Base-by-base conservation (phyloP, 139 green algal genomes). In the Micromonas commoda region DNA sequence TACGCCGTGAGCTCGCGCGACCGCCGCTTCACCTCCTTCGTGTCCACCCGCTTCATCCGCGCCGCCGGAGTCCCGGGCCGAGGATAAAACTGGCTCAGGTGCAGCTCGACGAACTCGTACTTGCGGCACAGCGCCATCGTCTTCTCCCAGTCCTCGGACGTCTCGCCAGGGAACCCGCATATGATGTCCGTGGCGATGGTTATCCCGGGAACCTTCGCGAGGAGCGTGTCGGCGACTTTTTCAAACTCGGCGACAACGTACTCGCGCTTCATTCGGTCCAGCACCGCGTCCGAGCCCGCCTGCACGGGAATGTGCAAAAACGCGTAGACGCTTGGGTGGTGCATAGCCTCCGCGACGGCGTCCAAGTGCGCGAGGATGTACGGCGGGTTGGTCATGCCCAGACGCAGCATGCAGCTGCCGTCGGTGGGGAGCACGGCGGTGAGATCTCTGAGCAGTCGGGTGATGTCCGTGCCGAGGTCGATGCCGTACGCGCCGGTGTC, bases 171-270 rank as follows among this genome's bases (percentile, higher is more conserved):
- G 64, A 86, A 86, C 19, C 89, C 88, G 24, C 83, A 90, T 75
- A 97, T 97, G 87, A 97, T 93, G 82, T 97, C 93, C 19, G 93
- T 97, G n/a, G 93, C 92, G 9, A 97, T 84, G 73, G 94, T 78
- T 80, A 97, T 61, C 1, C 76, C 87, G 0, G 90, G 90, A 61
- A 96, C 90, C 0, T 45, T 19, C 24, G 51, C 63, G 73, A 90
- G 74, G 79, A 97, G 86, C 21, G 84, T 90, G 82, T 97, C 93
- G 31, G 71, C 82, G 52, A 96, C 90, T 51, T 51, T 26, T 32
- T 73, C 24, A 53, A 87, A 87, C 45, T 88, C 88, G 79, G 82
- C 87, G 21, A 86, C 71, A 2, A 86, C 96, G 89, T 97, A 97
- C 81, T 97, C 93, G 21, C 93, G 81, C 67, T 96, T 96, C 93